Evolutionary conservation across 768 basidiomycete species (phyloP), one percentile per base, ranked within the genome.

Genomic region (Leccinum longicurvipes): DNA sequence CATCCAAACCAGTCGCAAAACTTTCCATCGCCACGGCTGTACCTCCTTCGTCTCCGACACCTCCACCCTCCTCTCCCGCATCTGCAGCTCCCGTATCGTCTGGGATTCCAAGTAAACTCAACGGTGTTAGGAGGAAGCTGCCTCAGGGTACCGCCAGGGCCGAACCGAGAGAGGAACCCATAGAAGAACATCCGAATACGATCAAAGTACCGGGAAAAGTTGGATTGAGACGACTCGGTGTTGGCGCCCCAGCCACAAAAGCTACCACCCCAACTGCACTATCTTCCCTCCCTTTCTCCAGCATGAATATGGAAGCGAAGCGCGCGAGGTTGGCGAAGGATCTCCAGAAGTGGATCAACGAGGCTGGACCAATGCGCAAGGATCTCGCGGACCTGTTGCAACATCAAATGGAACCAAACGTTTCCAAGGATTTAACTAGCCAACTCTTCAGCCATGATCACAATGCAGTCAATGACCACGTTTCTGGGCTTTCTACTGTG

Each of bases 381-480:
- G 96, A 98, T 64, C 79, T 98, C 14, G 82, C 87, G 34, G 96
- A 98, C 41, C 74, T 86, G 12, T 76, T 98, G 47, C 89, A 92
- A 63, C 83, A 79, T 60, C 97, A 99, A 72, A 98, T 98, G 93
- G 93, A 95, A 61, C 80, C 85, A 9, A 82, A 89, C 64, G 79
- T 82, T 6, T 88, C 89, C 3, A 85, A 87, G 58, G 89, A 94
- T 2, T 73, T 98, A 3, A 70, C 89, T 12, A 72, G 82, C 5
- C 83, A 83, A 27, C 77, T 99, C 27, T 99, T 98, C 76, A 98
- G 96, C 66, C 91, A 89, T 57, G 97, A 97, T 63, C 97, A 98
- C 70, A 91, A 89, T 61, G 92, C 94, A 6, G 87, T 98, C 60
- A 95, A 93, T 63, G 97, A 98, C 68, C 86, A 90, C 64, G 80